Evolutionary conservation across 768 basidiomycete species (phyloP).

Genomic region (Pulveroboletus sp.): DNA sequence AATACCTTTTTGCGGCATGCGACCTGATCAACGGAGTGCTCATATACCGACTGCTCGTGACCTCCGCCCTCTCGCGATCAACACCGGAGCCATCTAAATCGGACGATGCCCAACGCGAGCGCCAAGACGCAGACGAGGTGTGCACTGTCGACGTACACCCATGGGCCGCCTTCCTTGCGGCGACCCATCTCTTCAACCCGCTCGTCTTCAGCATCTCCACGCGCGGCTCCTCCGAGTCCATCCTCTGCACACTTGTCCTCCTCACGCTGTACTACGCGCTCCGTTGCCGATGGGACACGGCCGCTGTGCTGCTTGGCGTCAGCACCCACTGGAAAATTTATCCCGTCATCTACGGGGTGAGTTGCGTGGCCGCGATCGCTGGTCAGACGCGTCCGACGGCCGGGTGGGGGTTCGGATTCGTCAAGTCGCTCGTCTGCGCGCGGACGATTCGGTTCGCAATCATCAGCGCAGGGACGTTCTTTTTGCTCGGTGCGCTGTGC

Average conservation of each 20-base stretch:
- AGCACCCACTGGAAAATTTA: conserved; percentile 98
- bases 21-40: conserved; percentile 78
- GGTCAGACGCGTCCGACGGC: conserved; percentile 17
- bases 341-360: conserved; percentile 86
- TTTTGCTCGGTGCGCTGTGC: conserved; percentile 54
- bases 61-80: conserved; percentile 40
- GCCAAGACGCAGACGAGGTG: neutral
- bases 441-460: conserved; percentile 59
- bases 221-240: conserved; percentile 90
- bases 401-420: conserved; percentile 23
- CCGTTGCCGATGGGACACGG: conserved; percentile 52
- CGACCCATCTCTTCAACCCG: conserved; percentile 86
- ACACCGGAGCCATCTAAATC: neutral
- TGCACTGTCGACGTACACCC: neutral
- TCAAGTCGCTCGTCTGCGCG: conserved; percentile 43
- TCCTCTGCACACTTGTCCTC: conserved; percentile 78
- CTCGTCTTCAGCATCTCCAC: conserved; percentile 96
- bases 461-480: conserved; percentile 69
- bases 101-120: neutral
- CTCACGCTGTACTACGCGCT: conserved; percentile 59
- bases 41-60: conserved; percentile 59
- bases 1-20: conserved; percentile 79
- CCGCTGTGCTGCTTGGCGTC: conserved; percentile 73
- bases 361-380: conserved; percentile 46
- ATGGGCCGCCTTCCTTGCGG: conserved; percentile 55